Conservation (phyloP, 2,329 filamentous ascomycete genomes). For the Fusarium decemcellulare region DNA sequence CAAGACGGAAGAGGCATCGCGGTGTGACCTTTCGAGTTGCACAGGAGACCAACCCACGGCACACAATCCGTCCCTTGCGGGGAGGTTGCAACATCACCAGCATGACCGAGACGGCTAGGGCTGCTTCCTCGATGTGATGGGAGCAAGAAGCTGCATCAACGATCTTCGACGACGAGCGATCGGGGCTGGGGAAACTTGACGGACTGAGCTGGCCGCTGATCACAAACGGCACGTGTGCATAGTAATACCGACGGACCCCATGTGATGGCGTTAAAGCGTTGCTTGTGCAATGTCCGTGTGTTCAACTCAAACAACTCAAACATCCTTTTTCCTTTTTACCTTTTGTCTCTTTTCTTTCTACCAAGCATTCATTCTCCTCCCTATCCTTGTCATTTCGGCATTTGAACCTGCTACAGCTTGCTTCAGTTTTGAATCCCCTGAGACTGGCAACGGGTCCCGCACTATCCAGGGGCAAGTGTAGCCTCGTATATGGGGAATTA, state of each 20-base stretch:
- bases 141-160: conserved; percentile 9
- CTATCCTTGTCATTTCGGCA: neutral
- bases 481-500: conserved; percentile 33
- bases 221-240: neutral
- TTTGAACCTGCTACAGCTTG: conserved; percentile 6
- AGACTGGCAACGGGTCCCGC: conserved; percentile 11
- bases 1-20: neutral
- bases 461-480: conserved; percentile 28
- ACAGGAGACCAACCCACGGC: neutral
- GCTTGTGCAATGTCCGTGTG: conserved; percentile 7
- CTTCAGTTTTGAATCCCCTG: conserved; percentile 5
- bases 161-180: conserved; percentile 29
- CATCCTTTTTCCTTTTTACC: too few species aligned
- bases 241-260: conserved; percentile 1
- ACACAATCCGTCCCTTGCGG: conserved; percentile 10
- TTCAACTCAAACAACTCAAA: neutral
- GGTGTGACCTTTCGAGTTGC: neutral
- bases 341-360: neutral
- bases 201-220: neutral
- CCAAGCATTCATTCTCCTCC: neutral
- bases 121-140: conserved; percentile 1
- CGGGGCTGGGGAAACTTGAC: neutral
- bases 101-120: conserved; percentile 5
- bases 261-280: conserved; percentile 17
- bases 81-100: conserved; percentile 3